Evolutionary conservation across 1,139 yeast genomes (phyloP), one percentile per base, ranked within the genome.

Genomic region (Candida pseudoviswanathii): DNA sequence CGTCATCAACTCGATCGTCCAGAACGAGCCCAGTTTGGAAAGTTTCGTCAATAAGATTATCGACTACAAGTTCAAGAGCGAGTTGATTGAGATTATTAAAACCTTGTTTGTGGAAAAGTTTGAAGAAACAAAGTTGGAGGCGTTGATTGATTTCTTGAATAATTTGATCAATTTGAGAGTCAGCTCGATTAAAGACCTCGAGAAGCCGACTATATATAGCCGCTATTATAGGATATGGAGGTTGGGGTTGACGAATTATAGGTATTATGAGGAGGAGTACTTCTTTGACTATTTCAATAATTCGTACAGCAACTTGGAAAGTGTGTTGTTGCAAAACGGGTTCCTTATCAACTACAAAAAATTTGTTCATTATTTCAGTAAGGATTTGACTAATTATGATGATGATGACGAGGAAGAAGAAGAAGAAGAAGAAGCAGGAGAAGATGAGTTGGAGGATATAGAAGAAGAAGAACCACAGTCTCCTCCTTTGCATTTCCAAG

Each of bases 101-200:
- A 55, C 54, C 25, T 44, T 58, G 30, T 59, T 63, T 41, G 49
- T 56, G 24, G 64, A 61, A 40, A 62, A 60, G 41, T 63, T 50
- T 43, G 58, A 56, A 42, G 60, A 59, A 34, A 39, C 56, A 24
- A 59, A 58, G 44, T 50, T 62, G 29, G 64, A 60, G 41, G 42
- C 54, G 4, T 55, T 60, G 26, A 48, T 55, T 36, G 58, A 54
- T 43, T 51, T 45, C 40, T 44, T 54, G 29, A 31, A 47, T 38
- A 46, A 42, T 44, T 42, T 45, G 11, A 46, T 49, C 5, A 50
- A 48, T 31, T n/a, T 48, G 8, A 37, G 5, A 44, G 21, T 22
- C 5, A 16, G 5, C 27, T n/a, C 27, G 3, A 33, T 37, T 9
- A 25, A 25, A 34, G 24, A 27, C 29, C n/a, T 43, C 8, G 33